A percentile compares a stretch with the other conserved stretches of the same genome.
Conservation (phyloP, 225 moss, liverwort and hornwort species). For the Climacium dendroides region DNA sequence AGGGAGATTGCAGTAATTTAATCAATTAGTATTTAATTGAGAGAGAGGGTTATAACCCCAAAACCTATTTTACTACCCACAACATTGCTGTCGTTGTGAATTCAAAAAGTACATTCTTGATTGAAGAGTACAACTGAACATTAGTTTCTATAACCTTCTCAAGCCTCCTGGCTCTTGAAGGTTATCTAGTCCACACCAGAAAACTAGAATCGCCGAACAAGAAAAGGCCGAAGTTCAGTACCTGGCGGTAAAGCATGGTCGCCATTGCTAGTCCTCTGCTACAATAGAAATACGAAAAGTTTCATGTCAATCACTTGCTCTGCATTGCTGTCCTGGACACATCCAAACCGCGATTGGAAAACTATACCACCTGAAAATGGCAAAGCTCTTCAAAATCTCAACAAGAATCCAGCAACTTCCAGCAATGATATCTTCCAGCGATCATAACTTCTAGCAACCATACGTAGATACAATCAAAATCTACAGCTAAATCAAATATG, state of each 20-base stretch:
- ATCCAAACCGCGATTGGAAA: background rate
- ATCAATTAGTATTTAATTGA: background rate
- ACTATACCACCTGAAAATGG: background rate
- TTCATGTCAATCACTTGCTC: background rate
- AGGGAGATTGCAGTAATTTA: background rate
- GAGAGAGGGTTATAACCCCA: background rate
- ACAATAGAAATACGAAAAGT: background rate
- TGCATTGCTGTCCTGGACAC: background rate
- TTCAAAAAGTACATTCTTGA: background rate
- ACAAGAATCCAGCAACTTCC: background rate
- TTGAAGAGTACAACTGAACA: background rate
- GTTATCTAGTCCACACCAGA: background rate
- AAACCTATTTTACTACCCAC: background rate
- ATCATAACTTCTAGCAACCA: background rate
- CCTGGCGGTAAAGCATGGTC: slow-evolving; percentile 37
- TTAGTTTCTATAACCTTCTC: background rate
- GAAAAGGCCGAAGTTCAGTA: background rate
- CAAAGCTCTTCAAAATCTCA: background rate
- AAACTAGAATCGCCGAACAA: background rate
- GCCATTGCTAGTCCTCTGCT: slow-evolving; percentile 25
- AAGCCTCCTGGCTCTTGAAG: background rate
- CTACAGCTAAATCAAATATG: background rate
- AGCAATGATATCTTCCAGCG: background rate
- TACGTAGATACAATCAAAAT: background rate
- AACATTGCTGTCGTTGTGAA: background rate